phyloP scores from a whole-genome alignment of 805 yeast genomes.

The Starmera dryadoides region DNA sequence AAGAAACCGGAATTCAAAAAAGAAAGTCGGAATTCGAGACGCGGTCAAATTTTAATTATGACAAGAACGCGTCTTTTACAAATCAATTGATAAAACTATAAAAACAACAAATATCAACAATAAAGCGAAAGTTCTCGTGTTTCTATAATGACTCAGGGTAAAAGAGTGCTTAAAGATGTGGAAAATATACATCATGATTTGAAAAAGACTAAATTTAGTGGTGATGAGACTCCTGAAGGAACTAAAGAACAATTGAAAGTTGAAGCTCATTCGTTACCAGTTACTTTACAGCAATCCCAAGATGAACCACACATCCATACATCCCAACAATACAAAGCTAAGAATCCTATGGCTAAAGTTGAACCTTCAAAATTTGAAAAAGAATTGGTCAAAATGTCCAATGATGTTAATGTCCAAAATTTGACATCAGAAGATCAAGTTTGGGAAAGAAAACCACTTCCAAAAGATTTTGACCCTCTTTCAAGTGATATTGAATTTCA shows the following conservation, averaged over 20 bases:
- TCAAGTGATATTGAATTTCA: constrained; percentile 64
- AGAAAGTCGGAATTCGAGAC: no score
- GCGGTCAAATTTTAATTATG: no score
- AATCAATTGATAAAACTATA: no score
- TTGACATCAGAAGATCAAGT: constrained; percentile 21
- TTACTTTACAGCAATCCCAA: constrained; percentile 9
- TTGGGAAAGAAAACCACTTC: constrained; percentile 55
- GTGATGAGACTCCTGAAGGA: constrained; percentile 12
- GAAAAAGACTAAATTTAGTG: constrained; percentile 12
- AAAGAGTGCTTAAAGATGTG: constrained; percentile 4
- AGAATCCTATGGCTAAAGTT: constrained; percentile 19
- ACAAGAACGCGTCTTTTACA: no score
- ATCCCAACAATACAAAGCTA: constrained; percentile 22
- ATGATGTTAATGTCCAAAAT: constrained; percentile 21
- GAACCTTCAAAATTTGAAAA: constrained; percentile 46
- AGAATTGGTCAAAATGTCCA: constrained; percentile 39
- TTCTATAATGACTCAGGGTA: not conserved
- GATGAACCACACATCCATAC: constrained; percentile 17
- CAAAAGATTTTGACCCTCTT: constrained; percentile 39
- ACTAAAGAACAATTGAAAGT: constrained; percentile 12
- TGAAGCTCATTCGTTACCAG: constrained; percentile 22
- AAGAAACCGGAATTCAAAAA: no score
- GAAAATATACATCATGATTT: not conserved
- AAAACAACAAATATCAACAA: no score
- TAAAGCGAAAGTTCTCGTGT: not conserved